A percentile compares a stretch with the other conserved stretches of the same genome.
phyloP scores from a whole-genome alignment of 2,329 filamentous ascomycete species.

The Verticillium albo-atrum region DNA sequence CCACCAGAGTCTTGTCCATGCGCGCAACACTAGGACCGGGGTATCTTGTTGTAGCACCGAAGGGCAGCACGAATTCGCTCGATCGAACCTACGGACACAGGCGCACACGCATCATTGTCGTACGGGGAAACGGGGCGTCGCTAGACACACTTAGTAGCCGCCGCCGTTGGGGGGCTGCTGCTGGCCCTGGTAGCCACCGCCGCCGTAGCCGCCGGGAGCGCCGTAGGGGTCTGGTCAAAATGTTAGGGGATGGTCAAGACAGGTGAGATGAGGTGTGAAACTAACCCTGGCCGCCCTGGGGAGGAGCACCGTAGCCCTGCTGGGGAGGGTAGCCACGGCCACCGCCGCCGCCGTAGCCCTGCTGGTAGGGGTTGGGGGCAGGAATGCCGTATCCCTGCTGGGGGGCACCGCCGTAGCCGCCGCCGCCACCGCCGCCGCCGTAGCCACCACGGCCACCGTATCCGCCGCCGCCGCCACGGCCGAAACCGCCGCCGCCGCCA shows the following conservation, averaged over 20 bases:
- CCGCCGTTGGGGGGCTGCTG: conserved; percentile 29
- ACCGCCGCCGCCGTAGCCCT: conserved; percentile 38
- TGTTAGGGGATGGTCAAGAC: not conserved
- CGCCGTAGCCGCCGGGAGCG: not conserved
- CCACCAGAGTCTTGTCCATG: not conserved
- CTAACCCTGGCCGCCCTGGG: conserved; percentile 30
- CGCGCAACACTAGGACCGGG: conserved; percentile 14
- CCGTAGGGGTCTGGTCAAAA: not conserved
- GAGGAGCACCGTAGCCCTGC: conserved; percentile 28
- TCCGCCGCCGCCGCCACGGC: conserved; percentile 31
- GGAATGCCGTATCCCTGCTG: conserved; percentile 30
- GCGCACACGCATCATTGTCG: conserved; percentile 12
- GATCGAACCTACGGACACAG: conserved; percentile 15
- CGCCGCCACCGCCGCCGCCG: conserved; percentile 20
- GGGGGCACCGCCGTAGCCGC: conserved; percentile 19
- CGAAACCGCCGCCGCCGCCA: conserved; percentile 49
- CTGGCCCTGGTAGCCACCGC: conserved; percentile 33
- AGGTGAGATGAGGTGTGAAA: not conserved
- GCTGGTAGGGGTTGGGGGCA: conserved; percentile 31
- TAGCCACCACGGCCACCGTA: conserved; percentile 31
- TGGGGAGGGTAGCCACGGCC: conserved; percentile 39
- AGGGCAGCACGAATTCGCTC: conserved; percentile 11
- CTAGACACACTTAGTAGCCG: conserved; percentile 32
- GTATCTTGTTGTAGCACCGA: conserved; percentile 16
- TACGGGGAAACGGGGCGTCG: conserved; percentile 9